Conservation (phyloP, 2,329 filamentous ascomycete genomes). For the Orbilia blumenaviensis region DNA sequence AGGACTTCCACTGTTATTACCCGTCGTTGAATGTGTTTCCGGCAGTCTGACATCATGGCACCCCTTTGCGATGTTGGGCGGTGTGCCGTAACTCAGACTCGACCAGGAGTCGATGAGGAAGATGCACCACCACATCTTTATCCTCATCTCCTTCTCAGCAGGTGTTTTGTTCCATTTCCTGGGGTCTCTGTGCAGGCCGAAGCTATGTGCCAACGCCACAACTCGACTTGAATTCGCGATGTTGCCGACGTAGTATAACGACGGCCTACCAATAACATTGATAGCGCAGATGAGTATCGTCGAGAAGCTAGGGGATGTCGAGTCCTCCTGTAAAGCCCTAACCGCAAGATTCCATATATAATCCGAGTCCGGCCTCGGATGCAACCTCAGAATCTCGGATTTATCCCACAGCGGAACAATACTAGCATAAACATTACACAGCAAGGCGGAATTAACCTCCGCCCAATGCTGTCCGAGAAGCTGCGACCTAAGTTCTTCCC, state of each 20-base stretch:
- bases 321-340: slow-evolving; percentile 69
- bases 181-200: slow-evolving; percentile 68
- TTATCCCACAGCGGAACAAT: slow-evolving; percentile 69
- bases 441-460: slow-evolving; percentile 63
- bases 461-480: slow-evolving; percentile 27
- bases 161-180: slow-evolving; percentile 66
- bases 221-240: slow-evolving; percentile 66
- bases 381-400: slow-evolving; percentile 62
- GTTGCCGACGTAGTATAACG: slow-evolving; percentile 70
- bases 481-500: slow-evolving; percentile 61
- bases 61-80: slow-evolving; percentile 63
- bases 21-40: slow-evolving; percentile 55
- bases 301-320: slow-evolving; percentile 69
- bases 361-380: slow-evolving; percentile 68
- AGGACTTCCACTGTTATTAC: slow-evolving; percentile 7
- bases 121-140: slow-evolving; percentile 69
- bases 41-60: slow-evolving; percentile 66
- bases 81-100: slow-evolving; percentile 67
- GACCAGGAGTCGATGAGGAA: slow-evolving; percentile 68
- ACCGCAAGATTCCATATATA: slow-evolving; percentile 72
- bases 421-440: slow-evolving; percentile 69
- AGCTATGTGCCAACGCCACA: slow-evolving; percentile 66
- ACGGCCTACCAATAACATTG: slow-evolving; percentile 70
- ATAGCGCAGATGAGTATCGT: slow-evolving; percentile 69
- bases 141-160: slow-evolving; percentile 66